Percentiles rank a stretch among this genome's conserved stretches.
These are phyloP conservation scores for Ocimum tenuiflorum DNA, from an alignment of 257 asterid genomes.

Conservation along the genomic window DNA sequence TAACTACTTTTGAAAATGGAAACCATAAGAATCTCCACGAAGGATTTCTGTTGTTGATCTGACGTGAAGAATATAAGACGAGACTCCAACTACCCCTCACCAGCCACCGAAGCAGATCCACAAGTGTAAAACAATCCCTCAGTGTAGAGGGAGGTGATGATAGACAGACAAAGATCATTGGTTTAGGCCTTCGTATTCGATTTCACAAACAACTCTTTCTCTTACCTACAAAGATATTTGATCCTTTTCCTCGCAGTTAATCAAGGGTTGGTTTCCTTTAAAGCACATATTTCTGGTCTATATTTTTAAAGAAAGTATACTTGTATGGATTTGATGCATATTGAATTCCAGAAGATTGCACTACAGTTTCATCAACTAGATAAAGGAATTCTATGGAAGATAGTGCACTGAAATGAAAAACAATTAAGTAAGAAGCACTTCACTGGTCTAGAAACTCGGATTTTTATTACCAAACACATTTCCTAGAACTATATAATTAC, in stretches of 20 bases:
- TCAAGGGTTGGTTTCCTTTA: no score
- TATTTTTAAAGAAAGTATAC: neutral
- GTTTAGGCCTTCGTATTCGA: no score
- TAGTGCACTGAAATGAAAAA: neutral
- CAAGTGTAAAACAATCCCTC: no score
- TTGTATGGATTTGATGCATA: neutral
- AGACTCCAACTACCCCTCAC: no score
- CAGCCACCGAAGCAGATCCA: no score
- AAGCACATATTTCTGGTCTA: neutral
- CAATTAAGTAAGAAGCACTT: neutral
- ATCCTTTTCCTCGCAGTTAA: no score
- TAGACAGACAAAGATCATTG: no score
- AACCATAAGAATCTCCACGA: neutral
- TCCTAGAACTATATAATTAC: neutral
- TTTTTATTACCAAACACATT: neutral
- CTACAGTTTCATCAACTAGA: neutral
- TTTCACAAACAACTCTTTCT: no score
- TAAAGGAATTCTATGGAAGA: neutral
- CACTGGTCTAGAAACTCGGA: neutral
- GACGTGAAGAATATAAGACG: no score
- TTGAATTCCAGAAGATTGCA: neutral
- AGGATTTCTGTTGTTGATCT: no score
- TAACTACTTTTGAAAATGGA: neutral
- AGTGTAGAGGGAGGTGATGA: no score
- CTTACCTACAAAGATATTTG: no score